Evolutionary conservation across 2,329 filamentous ascomycete species (phyloP).

Genomic region (Ambrosiella cleistominuta): DNA sequence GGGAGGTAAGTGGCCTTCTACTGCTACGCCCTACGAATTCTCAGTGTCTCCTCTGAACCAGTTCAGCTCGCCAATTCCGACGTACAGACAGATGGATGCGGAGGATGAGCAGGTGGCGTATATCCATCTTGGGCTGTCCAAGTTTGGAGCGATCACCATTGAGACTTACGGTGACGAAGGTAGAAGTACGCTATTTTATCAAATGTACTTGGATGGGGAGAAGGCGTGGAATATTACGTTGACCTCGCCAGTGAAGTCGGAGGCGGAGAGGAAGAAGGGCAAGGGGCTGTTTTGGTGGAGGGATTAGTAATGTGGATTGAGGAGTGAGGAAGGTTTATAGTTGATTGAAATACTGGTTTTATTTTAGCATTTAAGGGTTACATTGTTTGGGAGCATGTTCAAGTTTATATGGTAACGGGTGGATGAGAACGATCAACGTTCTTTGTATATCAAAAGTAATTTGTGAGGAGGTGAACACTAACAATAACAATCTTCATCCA

Average conservation of each 20-base stretch:
- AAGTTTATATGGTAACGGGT: background rate
- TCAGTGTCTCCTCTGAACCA: slow-evolving; percentile 81
- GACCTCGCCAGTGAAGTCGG: slow-evolving; percentile 1
- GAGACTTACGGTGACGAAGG: slow-evolving; percentile 44
- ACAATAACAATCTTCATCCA: too few species aligned
- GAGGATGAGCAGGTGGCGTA: slow-evolving; percentile 78
- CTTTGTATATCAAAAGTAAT: background rate
- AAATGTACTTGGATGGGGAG: slow-evolving; percentile 63
- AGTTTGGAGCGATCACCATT: slow-evolving; percentile 73
- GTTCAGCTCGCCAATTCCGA: slow-evolving; percentile 75
- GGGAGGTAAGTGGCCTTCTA: slow-evolving; percentile 43
- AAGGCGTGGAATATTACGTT: slow-evolving; percentile 55
- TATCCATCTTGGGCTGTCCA: slow-evolving; percentile 69
- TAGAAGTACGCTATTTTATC: slow-evolving; percentile 61
- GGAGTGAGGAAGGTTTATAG: background rate
- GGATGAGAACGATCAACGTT: background rate
- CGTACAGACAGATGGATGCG: slow-evolving; percentile 64
- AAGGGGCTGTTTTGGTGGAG: background rate
- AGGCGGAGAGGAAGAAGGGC: background rate
- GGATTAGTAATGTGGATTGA: background rate
- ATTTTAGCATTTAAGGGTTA: background rate
- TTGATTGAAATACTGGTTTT: background rate
- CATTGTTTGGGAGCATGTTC: background rate
- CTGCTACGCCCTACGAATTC: slow-evolving; percentile 67
- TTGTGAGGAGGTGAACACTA: background rate